phyloP scores from a whole-genome alignment of 306 rosid genomes.

The Prosopis cineraria region DNA sequence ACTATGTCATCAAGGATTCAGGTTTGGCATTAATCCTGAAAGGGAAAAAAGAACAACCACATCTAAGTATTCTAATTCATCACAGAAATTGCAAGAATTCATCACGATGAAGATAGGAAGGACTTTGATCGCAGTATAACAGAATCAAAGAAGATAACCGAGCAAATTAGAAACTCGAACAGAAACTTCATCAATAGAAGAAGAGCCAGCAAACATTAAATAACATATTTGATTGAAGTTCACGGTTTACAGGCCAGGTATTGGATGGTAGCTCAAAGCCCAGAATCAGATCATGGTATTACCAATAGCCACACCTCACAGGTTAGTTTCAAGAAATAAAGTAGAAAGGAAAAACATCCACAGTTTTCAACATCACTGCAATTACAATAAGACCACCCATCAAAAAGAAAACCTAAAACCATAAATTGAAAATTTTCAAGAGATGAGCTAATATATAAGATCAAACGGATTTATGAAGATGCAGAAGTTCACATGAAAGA shows the following conservation, averaged over 20 bases:
- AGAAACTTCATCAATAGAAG: conserved; percentile 11
- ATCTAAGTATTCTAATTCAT: conserved; percentile 21
- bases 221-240: background rate
- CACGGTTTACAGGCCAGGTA: background rate
- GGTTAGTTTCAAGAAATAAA: background rate
- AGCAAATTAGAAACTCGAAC: background rate
- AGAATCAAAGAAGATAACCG: background rate
- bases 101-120: background rate
- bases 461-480: background rate
- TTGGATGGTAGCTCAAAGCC: conserved; percentile 19
- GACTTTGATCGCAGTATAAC: background rate
- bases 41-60: background rate
- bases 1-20: conserved; percentile 25
- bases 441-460: background rate
- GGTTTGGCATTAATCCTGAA: conserved; percentile 18
- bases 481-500: background rate
- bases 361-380: background rate
- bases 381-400: background rate
- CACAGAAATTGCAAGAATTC: background rate
- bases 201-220: conserved; percentile 13
- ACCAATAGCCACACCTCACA: conserved; percentile 2
- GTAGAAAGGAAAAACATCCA: background rate
- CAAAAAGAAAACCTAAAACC: conserved; percentile 16
- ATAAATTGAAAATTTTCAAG: conserved; percentile 8
- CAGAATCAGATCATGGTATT: conserved; percentile 12